Conservation (phyloP, 2,329 filamentous ascomycete genomes). For the Fusarium hainanense region DNA sequence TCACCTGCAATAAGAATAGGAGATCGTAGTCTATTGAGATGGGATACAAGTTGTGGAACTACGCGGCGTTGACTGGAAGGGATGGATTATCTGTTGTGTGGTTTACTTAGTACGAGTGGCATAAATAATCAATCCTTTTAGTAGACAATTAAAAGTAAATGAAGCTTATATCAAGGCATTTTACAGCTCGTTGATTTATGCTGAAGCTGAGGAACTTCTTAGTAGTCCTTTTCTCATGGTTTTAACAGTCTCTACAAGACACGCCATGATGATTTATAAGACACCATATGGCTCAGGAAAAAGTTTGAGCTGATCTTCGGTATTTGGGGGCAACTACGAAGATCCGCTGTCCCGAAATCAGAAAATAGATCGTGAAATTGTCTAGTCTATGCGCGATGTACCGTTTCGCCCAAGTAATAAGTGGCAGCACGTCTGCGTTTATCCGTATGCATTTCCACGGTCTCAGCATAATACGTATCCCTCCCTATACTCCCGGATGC, state of each 20-base stretch:
- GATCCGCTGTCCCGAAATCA: not conserved
- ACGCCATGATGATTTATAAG: not conserved
- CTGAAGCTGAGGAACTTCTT: not conserved
- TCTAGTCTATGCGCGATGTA: conserved; percentile 32
- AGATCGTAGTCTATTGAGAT: conserved; percentile 11
- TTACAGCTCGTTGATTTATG: not conserved
- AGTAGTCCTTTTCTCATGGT: not conserved
- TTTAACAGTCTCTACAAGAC: not conserved
- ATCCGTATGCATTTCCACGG: not conserved
- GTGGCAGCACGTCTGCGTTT: not conserved
- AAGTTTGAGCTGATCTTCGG: not conserved
- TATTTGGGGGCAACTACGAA: not conserved
- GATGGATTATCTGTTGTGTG: conserved; percentile 22
- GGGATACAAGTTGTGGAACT: conserved; percentile 36
- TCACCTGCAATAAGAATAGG: conserved; percentile 2
- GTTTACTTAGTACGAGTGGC: conserved; percentile 21
- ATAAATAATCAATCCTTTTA: conserved; percentile 21
- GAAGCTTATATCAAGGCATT: not conserved
- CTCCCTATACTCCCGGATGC: conserved; percentile 38
- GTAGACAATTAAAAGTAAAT: conserved; percentile 26
- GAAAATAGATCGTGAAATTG: not conserved
- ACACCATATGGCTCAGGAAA: not conserved
- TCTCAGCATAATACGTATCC: conserved; percentile 4
- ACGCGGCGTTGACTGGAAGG: conserved; percentile 43
- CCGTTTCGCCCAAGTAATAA: conserved; percentile 16